A percentile compares a stretch with the other conserved stretches of the same genome.
phyloP scores from a whole-genome alignment of 2,329 filamentous ascomycete species.

The Sphaerulina vaccinii region DNA sequence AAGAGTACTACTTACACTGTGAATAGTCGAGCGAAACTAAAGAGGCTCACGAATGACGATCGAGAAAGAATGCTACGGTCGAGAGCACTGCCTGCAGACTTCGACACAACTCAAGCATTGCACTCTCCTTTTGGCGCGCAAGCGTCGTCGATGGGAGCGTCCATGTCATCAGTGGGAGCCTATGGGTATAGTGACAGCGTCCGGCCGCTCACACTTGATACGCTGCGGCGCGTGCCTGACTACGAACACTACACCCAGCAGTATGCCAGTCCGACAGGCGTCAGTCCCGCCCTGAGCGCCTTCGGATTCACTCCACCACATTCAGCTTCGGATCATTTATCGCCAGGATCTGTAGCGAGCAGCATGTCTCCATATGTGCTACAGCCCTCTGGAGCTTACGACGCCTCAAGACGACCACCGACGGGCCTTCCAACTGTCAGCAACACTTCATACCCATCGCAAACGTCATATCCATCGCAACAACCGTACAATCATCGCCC shows the following conservation, averaged over 20 bases:
- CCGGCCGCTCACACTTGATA: constrained; percentile 67
- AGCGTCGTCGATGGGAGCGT: constrained; percentile 46
- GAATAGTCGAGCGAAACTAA: constrained; percentile 59
- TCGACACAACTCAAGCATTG: constrained; percentile 60
- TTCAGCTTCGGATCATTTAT: constrained; percentile 49
- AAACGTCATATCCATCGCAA: constrained; percentile 41
- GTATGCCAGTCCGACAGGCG: constrained; percentile 57
- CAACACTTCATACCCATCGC: constrained; percentile 19
- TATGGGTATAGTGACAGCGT: constrained; percentile 53
- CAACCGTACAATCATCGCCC: constrained; percentile 44
- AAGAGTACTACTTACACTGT: constrained; percentile 14
- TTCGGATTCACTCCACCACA: constrained; percentile 63
- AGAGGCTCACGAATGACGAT: constrained; percentile 60
- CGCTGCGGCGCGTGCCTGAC: constrained; percentile 60
- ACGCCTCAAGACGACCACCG: constrained; percentile 26
- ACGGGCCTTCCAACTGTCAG: constrained; percentile 21
- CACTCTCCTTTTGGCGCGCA: constrained; percentile 53
- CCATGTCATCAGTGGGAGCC: constrained; percentile 48
- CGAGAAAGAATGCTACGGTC: constrained; percentile 62
- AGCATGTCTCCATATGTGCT: constrained; percentile 40
- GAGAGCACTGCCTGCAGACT: constrained; percentile 58
- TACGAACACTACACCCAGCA: constrained; percentile 67
- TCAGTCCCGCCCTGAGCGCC: constrained; percentile 66
- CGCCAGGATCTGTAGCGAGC: constrained; percentile 44
- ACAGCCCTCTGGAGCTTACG: constrained; percentile 35